Evolutionary conservation across 441 rosid genomes (phyloP), one percentile per base, ranked within the genome.

Genomic region (Populus hybrid): DNA sequence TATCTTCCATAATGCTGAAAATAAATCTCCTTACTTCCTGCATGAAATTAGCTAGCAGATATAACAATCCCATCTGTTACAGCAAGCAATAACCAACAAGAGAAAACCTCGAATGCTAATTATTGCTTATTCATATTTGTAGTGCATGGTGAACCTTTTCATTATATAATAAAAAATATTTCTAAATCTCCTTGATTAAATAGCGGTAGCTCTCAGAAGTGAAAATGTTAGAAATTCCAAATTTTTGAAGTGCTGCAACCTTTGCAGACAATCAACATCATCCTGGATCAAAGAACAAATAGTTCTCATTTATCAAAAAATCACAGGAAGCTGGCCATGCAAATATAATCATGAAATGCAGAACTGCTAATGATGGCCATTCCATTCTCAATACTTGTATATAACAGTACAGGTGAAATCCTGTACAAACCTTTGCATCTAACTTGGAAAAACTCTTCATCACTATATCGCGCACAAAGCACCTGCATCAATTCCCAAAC

Each of bases 391-490:
- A 14, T 45, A 12, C 42, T 38, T 1, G 64, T 12, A 59, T 33
- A 29, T 16, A 20, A 26, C 29, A 23, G 11, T 38, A 18, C 40
- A 40, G 59, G 42, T 5, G 8, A 21, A 76, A n/a, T 9, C 50
- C 14, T 53, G 33, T 12, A 69, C 42, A 28, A 72, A 93, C 98
- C 99, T 91, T 87, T 76, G 83, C 99, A 96, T 85, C 97, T 85
- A 76, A 90, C 81, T 77, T 66, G 85, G 75, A 93, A 90, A 83
- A 90, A 96, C 66, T 96, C 98, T 70, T 90, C 92, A 78, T 95
- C 97, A 21, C 87, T 95, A 69, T 85, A 94, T 38, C 92, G 93
- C 59, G 90, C 88, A 79, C 99, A 95, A 68, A 95, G 94, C 77
- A 95, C 98, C 98, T 95, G 87, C 74, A 84, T 10, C 74, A 33